A percentile compares a stretch with the other conserved stretches of the same genome.
Conservation (phyloP, 805 yeast genomes). For the Barnettozyma vustinii region DNA sequence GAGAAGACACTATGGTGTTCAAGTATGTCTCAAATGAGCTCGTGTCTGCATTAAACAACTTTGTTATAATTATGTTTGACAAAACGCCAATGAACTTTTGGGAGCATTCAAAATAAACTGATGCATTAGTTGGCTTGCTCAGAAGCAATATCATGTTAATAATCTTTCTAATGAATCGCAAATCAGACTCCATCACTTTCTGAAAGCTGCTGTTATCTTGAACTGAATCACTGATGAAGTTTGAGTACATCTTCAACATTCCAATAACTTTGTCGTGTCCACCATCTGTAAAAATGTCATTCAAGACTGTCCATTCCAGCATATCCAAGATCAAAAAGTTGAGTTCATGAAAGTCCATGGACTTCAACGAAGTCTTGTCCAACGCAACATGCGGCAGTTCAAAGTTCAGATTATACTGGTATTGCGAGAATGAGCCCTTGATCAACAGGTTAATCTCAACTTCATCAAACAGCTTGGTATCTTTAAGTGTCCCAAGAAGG, state of each 20-base stretch:
- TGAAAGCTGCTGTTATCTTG: slow-evolving; percentile 24
- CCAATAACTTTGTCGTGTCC: slow-evolving; percentile 29
- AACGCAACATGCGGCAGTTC: slow-evolving; percentile 12
- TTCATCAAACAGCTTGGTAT: slow-evolving; percentile 37
- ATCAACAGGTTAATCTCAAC: slow-evolving; percentile 31
- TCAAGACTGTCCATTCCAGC: slow-evolving; percentile 31
- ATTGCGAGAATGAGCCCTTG: slow-evolving; percentile 42
- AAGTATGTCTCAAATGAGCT: slow-evolving; percentile 18
- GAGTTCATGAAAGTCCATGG: slow-evolving; percentile 40
- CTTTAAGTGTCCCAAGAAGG: slow-evolving; percentile 39
- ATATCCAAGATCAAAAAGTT: slow-evolving; percentile 29
- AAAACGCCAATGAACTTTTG: slow-evolving; percentile 30
- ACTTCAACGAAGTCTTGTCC: slow-evolving; percentile 2
- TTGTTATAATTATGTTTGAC: slow-evolving; percentile 33
- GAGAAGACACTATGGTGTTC: slow-evolving; percentile 10
- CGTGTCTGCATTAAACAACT: slow-evolving; percentile 20
- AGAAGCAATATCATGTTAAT: slow-evolving; percentile 28
- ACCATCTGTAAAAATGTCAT: slow-evolving; percentile 31
- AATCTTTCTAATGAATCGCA: slow-evolving; percentile 18
- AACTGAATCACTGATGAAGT: slow-evolving; percentile 20
- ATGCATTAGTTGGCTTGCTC: slow-evolving; percentile 28
- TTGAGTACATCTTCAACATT: slow-evolving; percentile 23
- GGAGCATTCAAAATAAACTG: slow-evolving; percentile 26
- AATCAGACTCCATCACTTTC: slow-evolving; percentile 29
- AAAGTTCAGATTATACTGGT: slow-evolving; percentile 24